phyloP scores from a whole-genome alignment of 805 yeast species.

The Monosporozyma aquatica region DNA sequence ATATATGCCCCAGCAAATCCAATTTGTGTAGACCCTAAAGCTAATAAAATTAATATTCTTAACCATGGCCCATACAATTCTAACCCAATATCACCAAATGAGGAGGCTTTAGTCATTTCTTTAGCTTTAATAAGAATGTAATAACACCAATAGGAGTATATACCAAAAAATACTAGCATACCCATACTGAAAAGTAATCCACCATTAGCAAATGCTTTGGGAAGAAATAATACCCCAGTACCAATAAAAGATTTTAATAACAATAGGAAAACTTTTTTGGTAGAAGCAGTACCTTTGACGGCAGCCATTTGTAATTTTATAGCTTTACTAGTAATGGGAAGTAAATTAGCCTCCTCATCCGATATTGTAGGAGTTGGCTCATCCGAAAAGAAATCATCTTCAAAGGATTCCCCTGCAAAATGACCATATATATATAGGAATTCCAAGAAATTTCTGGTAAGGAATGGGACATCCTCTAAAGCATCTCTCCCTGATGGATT shows the following conservation, averaged over 20 bases:
- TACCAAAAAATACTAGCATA: conserved; percentile 50
- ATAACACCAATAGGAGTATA: conserved; percentile 73
- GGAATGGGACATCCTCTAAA: conserved; percentile 35
- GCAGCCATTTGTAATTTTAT: conserved; percentile 24
- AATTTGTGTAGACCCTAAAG: conserved; percentile 62
- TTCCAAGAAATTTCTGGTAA: conserved; percentile 67
- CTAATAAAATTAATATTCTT: conserved; percentile 51
- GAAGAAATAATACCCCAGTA: conserved; percentile 64
- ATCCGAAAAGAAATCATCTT: conserved; percentile 45
- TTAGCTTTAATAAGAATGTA: conserved; percentile 54
- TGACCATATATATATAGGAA: conserved; percentile 74
- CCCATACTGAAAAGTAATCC: conserved; percentile 52
- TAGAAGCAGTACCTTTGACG: conserved; percentile 56
- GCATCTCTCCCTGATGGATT: conserved; percentile 14
- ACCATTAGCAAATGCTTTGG: conserved; percentile 64
- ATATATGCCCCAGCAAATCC: conserved; percentile 79
- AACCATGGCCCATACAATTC: conserved; percentile 56
- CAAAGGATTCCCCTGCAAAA: conserved; percentile 77
- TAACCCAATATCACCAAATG: conserved; percentile 72
- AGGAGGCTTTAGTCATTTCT: conserved; percentile 48
- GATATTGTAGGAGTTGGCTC: conserved; percentile 7
- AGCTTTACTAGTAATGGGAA: conserved; percentile 10
- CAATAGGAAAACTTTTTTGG: conserved; percentile 60
- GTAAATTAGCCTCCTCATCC: conserved; percentile 24
- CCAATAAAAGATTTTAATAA: conserved; percentile 70